Conservation (phyloP, 306 rosid genomes). For the Geum urbanum region DNA sequence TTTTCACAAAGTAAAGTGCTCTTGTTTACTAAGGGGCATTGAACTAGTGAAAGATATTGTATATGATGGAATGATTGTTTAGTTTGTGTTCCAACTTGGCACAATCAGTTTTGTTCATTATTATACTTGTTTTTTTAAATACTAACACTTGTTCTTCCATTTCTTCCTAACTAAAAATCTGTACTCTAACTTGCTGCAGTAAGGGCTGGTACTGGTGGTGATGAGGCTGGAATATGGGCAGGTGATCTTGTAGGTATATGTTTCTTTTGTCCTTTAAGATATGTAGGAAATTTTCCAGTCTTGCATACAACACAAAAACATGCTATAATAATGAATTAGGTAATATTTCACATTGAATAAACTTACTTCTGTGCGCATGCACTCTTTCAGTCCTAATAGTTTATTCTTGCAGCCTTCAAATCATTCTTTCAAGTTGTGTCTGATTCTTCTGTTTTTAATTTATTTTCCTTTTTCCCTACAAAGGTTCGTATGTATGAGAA, state of each 20-base stretch:
- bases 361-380: not conserved
- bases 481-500: conserved; percentile 96
- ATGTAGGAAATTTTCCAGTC: conserved; percentile 18
- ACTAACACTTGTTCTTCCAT: conserved; percentile 2
- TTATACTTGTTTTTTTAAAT: not conserved
- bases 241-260: conserved; percentile 99
- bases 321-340: not conserved
- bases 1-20: not conserved
- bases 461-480: conserved; percentile 11
- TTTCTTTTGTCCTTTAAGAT: conserved; percentile 52
- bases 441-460: conserved; percentile 26
- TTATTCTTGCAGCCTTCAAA: not conserved
- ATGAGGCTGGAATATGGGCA: conserved; percentile 99
- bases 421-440: conserved; percentile 8
- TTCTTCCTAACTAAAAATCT: conserved; percentile 16
- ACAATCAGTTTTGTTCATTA: not conserved
- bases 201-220: conserved; percentile 98
- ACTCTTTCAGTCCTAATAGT: not conserved
- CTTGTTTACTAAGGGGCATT: not conserved
- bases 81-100: conserved; percentile 4
- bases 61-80: conserved; percentile 14
- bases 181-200: conserved; percentile 51
- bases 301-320: not conserved
- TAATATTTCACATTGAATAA: not conserved
- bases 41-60: not conserved